Evolutionary conservation across 306 rosid species (phyloP).

Genomic region (Ziziphus jujuba): DNA sequence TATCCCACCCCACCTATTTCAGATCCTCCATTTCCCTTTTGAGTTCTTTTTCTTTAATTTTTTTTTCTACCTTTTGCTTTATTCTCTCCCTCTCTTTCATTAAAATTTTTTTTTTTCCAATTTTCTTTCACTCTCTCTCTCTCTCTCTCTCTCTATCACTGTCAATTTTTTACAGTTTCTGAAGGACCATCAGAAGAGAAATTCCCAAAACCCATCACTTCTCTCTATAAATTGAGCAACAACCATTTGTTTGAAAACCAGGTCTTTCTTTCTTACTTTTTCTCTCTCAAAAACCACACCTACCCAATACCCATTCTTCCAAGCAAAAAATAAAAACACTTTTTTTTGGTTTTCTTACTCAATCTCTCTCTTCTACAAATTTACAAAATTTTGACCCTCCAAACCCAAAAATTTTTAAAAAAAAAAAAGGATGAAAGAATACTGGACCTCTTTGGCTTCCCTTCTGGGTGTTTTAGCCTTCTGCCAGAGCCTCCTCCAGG

Average conservation of each 20-base stretch:
- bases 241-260: constrained; percentile 17
- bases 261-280: not conserved
- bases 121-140: not conserved
- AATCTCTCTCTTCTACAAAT: too few species aligned
- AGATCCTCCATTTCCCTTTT: constrained; percentile 5
- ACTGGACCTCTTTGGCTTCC: constrained; percentile 86
- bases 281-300: not conserved
- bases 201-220: not conserved
- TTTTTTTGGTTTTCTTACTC: not conserved
- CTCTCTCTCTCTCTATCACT: not conserved
- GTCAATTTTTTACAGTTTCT: constrained; percentile 7
- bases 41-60: not conserved
- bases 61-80: not conserved
- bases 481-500: constrained; percentile 73
- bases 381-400: too few species aligned
- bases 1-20: constrained; percentile 32
- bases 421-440: constrained; percentile 55
- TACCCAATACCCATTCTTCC: not conserved
- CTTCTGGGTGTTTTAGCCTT: constrained; percentile 82
- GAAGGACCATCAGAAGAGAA: not conserved
- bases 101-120: too few species aligned
- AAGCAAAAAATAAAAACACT: not conserved
- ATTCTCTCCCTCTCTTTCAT: constrained; percentile 17
- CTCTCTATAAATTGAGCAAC: constrained; percentile 44
- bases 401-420: not conserved